These are phyloP conservation scores for Adansonia digitata DNA, from an alignment of 345 rosid genomes.

Conservation along the genomic window DNA sequence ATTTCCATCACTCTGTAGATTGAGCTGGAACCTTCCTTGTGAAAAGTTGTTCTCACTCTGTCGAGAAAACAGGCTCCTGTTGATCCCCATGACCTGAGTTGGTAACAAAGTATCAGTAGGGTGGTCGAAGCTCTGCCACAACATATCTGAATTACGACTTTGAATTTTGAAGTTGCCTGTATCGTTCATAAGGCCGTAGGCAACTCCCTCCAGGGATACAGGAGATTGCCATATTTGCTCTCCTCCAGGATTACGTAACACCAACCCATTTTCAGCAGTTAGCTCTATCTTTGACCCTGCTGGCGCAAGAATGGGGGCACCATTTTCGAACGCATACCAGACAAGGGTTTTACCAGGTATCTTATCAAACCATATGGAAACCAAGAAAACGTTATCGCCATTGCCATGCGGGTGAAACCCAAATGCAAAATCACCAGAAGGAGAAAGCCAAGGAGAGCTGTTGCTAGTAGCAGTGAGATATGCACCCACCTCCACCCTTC, in stretches of 20 bases:
- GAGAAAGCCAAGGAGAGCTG: background rate
- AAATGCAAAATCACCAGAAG: constrained; percentile 11
- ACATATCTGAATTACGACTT: background rate
- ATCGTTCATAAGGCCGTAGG: constrained; percentile 1
- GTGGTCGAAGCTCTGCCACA: constrained; percentile 32
- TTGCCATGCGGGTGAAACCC: background rate
- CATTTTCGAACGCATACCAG: background rate
- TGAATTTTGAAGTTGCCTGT: constrained; percentile 31
- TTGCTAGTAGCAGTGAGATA: constrained; percentile 1
- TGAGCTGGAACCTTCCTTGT: constrained; percentile 30
- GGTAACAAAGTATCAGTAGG: constrained; percentile 40
- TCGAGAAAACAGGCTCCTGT: constrained; percentile 13
- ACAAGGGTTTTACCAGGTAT: background rate
- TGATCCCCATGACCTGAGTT: constrained; percentile 23
- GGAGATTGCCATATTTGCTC: constrained; percentile 16
- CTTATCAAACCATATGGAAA: background rate
- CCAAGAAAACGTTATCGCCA: background rate
- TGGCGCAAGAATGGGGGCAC: background rate
- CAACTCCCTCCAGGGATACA: background rate
- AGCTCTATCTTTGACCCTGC: constrained; percentile 9
- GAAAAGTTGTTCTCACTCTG: constrained; percentile 12
- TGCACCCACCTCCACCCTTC: background rate
- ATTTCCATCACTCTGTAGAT: constrained; percentile 12
- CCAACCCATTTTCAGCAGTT: constrained; percentile 17
- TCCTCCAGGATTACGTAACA: background rate